Base-by-base conservation (phyloP, 345 rosid genomes). In the Aethionema arabicum region DNA sequence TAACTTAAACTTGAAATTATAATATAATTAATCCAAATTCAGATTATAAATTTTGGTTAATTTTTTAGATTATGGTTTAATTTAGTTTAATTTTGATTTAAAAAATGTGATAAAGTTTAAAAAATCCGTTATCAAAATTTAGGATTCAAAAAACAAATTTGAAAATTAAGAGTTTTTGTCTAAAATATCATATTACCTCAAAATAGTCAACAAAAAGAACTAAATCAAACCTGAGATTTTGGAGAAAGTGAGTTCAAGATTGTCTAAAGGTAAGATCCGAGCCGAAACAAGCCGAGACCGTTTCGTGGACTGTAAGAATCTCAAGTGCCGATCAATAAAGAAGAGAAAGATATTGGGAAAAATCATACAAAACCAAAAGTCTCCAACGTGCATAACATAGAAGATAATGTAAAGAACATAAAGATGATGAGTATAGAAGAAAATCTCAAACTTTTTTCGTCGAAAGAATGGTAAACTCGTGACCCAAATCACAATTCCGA, bases 261-360 rank as follows among this genome's bases (percentile, higher is more conserved):
- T 61, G 0, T 63, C 70, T 56, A 77, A 80, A 5, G 88, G 86
- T 16, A 86, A 72, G 43, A 79, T 35, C 21, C 83, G 76, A 58
- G 90, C 80, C 0, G 88, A 84, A 11, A 79, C 51, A 12, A 84
- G 49, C 12, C 79, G 62, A 40, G 76, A 72, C 15, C 63, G 57
- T 44, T 64, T 69, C 40, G 65, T 72, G 21, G 87, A 86, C 48
- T 86, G 95, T 56, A 86, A 74, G 74, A 84, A 77, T 41, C 95
- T 78, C 29, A 86, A 60, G 69, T 69, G 80, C 4, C 92, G 83
- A 13, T 88, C 92, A 4, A 88, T 56, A 35, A 74, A 15, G 65
- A 88, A 88, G 74, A 88, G 87, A 72, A 78, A 83, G 61, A 85
- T 77, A 0, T 83, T 85, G 0, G 87, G 90, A 11, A 86, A 77